Percentiles rank a stretch among this genome's conserved stretches.
phyloP scores from a whole-genome alignment of 495 filamentous ascomycete species.

The Sphaerosporella brunnea region DNA sequence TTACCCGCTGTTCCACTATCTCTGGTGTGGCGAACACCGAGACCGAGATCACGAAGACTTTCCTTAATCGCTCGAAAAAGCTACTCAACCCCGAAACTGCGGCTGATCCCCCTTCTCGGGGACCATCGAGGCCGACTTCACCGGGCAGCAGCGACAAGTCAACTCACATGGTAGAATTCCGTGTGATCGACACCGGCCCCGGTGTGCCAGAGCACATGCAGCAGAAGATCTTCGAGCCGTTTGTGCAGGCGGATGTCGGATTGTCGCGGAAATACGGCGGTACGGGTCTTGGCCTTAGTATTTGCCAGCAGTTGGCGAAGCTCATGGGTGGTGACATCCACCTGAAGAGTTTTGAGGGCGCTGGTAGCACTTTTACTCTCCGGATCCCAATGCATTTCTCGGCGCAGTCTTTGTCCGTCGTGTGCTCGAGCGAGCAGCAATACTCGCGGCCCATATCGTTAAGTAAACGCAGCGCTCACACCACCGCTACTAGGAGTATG shows the following conservation, averaged over 20 bases:
- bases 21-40: constrained; percentile 1
- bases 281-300: constrained; percentile 7
- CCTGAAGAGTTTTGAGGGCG: constrained; percentile 52
- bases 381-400: constrained; percentile 52
- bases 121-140: neutral
- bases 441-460: neutral
- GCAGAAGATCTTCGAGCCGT: constrained; percentile 8
- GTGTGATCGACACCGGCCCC: constrained; percentile 7
- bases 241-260: constrained; percentile 6
- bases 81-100: constrained; percentile 2
- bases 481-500: neutral
- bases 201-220: constrained; percentile 6
- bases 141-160: neutral
- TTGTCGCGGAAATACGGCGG: constrained; percentile 44
- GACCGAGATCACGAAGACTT: constrained; percentile 2
- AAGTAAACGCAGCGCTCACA: neutral
- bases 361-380: constrained; percentile 69
- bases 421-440: neutral
- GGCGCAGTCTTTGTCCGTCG: neutral
- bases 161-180: constrained; percentile 6
- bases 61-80: neutral
- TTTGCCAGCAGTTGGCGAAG: constrained; percentile 41
- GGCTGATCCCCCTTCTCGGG: neutral
- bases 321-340: constrained; percentile 67
- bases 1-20: constrained; percentile 3